Percentiles rank a stretch among this genome's conserved stretches.
These are phyloP conservation scores for Leishmania lainsoni DNA, from an alignment of 208 protist genomes.

Conservation along the genomic window DNA sequence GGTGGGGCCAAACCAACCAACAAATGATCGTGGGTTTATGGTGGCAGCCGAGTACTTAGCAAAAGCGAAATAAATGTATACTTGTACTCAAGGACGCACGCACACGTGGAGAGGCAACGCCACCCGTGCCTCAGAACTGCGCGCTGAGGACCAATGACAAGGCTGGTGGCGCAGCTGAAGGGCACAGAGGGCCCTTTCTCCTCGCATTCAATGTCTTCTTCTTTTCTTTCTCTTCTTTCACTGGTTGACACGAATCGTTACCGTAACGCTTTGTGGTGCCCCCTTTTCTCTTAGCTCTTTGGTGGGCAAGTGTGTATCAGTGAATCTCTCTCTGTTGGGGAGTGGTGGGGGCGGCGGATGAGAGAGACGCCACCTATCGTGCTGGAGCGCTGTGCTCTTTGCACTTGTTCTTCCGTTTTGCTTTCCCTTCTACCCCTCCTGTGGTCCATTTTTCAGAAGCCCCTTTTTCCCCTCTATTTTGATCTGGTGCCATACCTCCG, in stretches of 20 bases:
- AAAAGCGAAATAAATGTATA: constrained; percentile 24
- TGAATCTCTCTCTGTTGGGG: neutral
- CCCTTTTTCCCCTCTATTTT: neutral
- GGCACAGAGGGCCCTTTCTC: neutral
- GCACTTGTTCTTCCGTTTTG: neutral
- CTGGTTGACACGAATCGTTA: neutral
- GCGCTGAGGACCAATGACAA: neutral
- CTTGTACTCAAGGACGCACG: neutral
- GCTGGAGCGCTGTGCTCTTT: neutral
- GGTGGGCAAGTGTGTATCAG: neutral
- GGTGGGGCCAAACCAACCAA: constrained; percentile 65
- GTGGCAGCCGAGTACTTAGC: constrained; percentile 75
- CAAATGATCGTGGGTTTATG: constrained; percentile 88
- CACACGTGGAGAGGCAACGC: neutral
- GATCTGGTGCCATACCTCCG: neutral
- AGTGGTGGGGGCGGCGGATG: neutral
- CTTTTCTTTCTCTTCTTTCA: neutral
- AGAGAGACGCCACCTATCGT: neutral
- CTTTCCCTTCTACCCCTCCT: neutral
- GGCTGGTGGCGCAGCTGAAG: neutral
- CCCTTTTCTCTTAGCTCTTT: neutral
- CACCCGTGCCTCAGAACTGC: neutral
- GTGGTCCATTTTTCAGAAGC: neutral
- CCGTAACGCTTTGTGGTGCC: neutral
- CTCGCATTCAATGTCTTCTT: neutral